phyloP scores from a whole-genome alignment of 768 basidiomycete genomes.

The Suillus luteus region DNA sequence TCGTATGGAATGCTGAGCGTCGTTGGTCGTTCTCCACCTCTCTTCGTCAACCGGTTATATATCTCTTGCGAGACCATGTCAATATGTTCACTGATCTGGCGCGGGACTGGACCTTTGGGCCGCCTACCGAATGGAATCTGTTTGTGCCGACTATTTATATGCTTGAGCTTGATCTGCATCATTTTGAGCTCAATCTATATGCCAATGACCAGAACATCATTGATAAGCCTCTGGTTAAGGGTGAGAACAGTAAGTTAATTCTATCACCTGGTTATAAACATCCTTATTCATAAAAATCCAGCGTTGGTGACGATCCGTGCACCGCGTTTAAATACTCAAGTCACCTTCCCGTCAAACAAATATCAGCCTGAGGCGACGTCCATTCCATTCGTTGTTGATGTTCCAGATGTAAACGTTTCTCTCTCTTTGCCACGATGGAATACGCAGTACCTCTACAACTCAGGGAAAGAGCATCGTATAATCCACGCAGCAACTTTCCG shows the following conservation, averaged over 20 bases:
- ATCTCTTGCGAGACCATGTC: conserved; percentile 88
- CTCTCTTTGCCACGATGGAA: conserved; percentile 89
- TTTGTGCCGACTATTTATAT: conserved; percentile 84
- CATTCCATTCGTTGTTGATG: conserved; percentile 64
- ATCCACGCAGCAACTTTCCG: conserved; percentile 58
- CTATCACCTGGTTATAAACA: background rate
- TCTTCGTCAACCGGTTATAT: conserved; percentile 71
- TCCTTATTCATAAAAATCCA: conserved; percentile 30
- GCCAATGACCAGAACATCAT: conserved; percentile 98
- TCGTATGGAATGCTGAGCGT: conserved; percentile 80
- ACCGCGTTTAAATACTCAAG: conserved; percentile 47
- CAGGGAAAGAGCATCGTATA: conserved; percentile 59
- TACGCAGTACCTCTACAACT: conserved; percentile 71
- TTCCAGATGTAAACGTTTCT: conserved; percentile 55
- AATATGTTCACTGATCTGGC: conserved; percentile 94
- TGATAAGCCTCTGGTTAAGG: conserved; percentile 75
- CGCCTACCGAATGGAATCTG: conserved; percentile 74
- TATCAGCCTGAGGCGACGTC: conserved; percentile 72
- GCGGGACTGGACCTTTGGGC: conserved; percentile 88
- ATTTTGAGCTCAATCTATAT: conserved; percentile 78
- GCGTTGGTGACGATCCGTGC: conserved; percentile 76
- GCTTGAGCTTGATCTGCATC: conserved; percentile 68
- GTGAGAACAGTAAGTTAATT: conserved; percentile 74
- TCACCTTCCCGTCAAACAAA: conserved; percentile 65
- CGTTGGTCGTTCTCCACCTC: conserved; percentile 79